phyloP scores from a whole-genome alignment of 306 rosid species.

The Comarum palustre region DNA sequence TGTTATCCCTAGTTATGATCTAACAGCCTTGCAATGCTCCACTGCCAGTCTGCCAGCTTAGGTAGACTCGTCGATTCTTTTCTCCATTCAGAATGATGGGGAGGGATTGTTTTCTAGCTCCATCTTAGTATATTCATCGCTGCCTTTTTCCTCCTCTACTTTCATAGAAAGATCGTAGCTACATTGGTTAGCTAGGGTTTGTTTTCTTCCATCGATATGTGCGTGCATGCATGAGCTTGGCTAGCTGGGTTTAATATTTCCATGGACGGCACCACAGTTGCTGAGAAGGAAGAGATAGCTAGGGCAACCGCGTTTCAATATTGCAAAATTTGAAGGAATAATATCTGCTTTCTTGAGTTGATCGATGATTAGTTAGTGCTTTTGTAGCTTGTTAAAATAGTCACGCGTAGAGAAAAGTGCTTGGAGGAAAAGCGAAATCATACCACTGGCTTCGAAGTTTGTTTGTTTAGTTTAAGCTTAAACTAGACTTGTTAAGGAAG shows the following conservation, averaged over 20 bases:
- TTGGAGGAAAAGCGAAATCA: conserved; percentile 32
- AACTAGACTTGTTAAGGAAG: conserved; percentile 12
- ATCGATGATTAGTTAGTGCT: conserved; percentile 13
- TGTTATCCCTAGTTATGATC: conserved; percentile 29
- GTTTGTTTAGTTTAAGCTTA: conserved; percentile 20
- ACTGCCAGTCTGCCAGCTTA: conserved; percentile 50
- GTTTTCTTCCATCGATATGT: conserved; percentile 16
- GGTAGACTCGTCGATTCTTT: conserved; percentile 7
- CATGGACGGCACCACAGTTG: conserved; percentile 27
- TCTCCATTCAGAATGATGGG: conserved; percentile 42
- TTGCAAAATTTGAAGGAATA: neutral
- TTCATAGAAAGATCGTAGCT: conserved; percentile 19
- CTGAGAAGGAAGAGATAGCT: conserved; percentile 17
- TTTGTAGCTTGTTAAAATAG: neutral
- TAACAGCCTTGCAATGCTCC: conserved; percentile 71
- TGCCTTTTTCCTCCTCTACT: neutral
- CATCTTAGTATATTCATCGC: neutral
- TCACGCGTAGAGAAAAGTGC: conserved; percentile 59
- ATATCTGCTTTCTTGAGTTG: neutral
- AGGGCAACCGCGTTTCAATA: neutral
- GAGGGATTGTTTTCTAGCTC: conserved; percentile 24
- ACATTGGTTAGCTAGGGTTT: conserved; percentile 14
- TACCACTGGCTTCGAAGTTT: conserved; percentile 34
- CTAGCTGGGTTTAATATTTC: conserved; percentile 5
- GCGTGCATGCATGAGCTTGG: conserved; percentile 19